Evolutionary conservation across 345 rosid genomes (phyloP), one percentile per base, ranked within the genome.

Genomic region (Iberis pinnata): DNA sequence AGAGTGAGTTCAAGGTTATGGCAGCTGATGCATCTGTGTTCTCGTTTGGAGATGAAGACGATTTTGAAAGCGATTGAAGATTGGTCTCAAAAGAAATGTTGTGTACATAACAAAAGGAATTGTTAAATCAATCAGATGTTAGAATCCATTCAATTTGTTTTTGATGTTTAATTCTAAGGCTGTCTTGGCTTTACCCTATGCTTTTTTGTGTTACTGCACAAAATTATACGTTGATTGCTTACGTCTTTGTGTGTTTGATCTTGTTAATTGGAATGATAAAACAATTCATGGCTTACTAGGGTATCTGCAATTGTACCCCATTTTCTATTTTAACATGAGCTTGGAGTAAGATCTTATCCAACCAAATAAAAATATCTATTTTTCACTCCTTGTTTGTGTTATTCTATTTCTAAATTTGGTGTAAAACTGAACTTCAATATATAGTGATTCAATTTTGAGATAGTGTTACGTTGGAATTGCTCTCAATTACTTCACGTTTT

Each of bases 21-120:
- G 89, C 94, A 12, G 94, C 94, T 9, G 94, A 85, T 72, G 94
- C 94, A 10, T 85, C 94, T 13, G 94, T 85, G 60, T 85, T 85
- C 63, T 64, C 76, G 13, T 84, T 85, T 9, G 94, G 94, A 44
- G 94, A 81, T 33, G 92, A 80, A 13, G 92, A 80, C 3, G 89
- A 85, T 60, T 80, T 51, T 18, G 94, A 81, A 71, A 85, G 89
- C 46, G 94, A 85, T 31, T 84, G 65, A 81, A 35, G 36, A 68
- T 22, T 39, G 61, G 4, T 8, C 13, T 12, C 17, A 25, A 13
- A 27, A 39, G 18, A 51, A 39, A 20, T 22, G 42, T 15, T 32
- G 61, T 67, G 60, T 54, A 53, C 36, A 67, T 53, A 39, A 12
- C 53, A 52, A 45, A 22, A 57, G 58, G 44, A 50, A 36, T 18